These are phyloP conservation scores for Apiotrichum gracile DNA, from an alignment of 1,284 basidiomycete genomes.

Conservation along the genomic window DNA sequence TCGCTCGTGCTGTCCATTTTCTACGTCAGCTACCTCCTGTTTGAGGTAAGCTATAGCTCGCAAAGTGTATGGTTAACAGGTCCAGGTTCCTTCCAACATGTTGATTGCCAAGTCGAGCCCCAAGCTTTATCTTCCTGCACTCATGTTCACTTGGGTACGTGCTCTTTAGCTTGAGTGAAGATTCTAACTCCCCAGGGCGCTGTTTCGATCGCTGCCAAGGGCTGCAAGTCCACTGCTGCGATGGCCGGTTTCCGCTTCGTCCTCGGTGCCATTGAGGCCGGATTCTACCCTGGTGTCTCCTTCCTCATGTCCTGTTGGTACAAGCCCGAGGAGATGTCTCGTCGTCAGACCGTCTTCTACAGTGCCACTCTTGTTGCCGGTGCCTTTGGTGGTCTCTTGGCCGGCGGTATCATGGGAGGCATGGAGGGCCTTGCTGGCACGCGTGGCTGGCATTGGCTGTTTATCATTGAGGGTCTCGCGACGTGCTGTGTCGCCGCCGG, in stretches of 20 bases:
- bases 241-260: slow-evolving; percentile 22
- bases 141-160: slow-evolving; percentile 26
- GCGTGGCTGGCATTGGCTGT: slow-evolving; percentile 42
- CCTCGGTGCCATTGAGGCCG: slow-evolving; percentile 25
- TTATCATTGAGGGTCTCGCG: slow-evolving; percentile 44
- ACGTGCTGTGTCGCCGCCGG: slow-evolving; percentile 31
- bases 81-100: slow-evolving; percentile 23
- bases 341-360: slow-evolving; percentile 35
- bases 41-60: neutral
- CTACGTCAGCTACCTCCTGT: slow-evolving; percentile 26
- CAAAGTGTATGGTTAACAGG: neutral
- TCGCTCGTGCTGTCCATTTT: slow-evolving; percentile 45
- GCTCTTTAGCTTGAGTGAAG: too few relatives aligned
- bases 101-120: slow-evolving; percentile 18
- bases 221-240: slow-evolving; percentile 13
- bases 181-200: too few relatives aligned
- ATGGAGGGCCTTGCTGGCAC: slow-evolving; percentile 25
- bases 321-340: slow-evolving; percentile 24
- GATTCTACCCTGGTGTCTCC: slow-evolving; percentile 21
- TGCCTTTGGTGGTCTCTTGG: slow-evolving; percentile 41
- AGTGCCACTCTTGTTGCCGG: slow-evolving; percentile 37
- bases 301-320: slow-evolving; percentile 8
- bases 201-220: slow-evolving; percentile 17
- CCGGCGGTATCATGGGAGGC: slow-evolving; percentile 36
- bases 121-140: slow-evolving; percentile 22